Evolutionary conservation across 1,284 basidiomycete genomes (phyloP), one percentile per base, ranked within the genome.

Genomic region (Dichomitus squalens): DNA sequence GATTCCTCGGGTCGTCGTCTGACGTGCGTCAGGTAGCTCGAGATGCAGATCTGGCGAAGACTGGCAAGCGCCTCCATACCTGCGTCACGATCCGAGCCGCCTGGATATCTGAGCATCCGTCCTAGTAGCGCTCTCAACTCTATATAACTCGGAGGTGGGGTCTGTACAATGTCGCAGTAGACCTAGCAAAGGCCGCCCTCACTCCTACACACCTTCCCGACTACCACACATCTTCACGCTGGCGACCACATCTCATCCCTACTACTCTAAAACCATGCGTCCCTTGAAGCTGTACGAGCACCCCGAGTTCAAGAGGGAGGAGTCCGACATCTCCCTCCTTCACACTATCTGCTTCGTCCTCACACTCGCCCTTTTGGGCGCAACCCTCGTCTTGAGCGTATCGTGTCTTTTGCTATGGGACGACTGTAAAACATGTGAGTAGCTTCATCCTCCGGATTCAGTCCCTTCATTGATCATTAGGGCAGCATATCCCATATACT

Each of bases 291-390:
- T 68, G 12, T 69, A 64, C 60, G 66, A 64, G 49, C 65, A 69
- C 54, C 68, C 68, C 18, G 64, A 67, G 43, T 60, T 68, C 47
- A 62, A 58, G 43, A 53, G 52, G 16, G 66, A 68, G 25, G 62
- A 65, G 7, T 55, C 53, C 20, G 70, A 70, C 50, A 18, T 68
- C 38, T 64, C 68, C 3, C 68, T 70, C 21, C 46, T 68, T 14
- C 65, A 69, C 27, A 72, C 69, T n/a, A 63, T 72, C 43, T 64
- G 66, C 61, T 64, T 70, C 52, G 67, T 72, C 25, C 58, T 69
- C 29, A 53, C 58, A 34, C 57, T 72, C 38, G 66, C 59, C 14
- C 27, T 70, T 18, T 54, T 55, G 12, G 70, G 64, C 16, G 69
- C 65, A 39, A 36, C 67, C 48, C 64, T 70, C 54, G 63, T 70